Evolutionary conservation across 1,284 basidiomycete species (phyloP), one percentile per base, ranked within the genome.

Genomic region (Trametes hirsuta): DNA sequence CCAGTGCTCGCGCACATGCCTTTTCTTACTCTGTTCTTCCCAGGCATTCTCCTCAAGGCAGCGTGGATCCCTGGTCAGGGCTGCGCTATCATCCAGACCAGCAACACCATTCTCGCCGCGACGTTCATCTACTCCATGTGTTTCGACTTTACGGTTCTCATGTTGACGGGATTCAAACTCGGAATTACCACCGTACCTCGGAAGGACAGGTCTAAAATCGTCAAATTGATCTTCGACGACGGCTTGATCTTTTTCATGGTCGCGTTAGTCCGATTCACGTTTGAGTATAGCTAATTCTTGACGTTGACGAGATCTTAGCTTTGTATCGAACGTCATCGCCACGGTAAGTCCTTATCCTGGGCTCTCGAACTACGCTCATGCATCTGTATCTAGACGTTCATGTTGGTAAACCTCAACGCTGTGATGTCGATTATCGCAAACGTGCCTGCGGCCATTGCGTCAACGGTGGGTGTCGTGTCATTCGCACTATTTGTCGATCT

Each of bases 401-500:
- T 90, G 87, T 70, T 89, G 25, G 71, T 89, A 25, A 79, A 90
- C 71, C 73, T 91, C 46, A 91, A 91, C 68, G 78, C 88, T 1
- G 84, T 90, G 55, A 88, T 90, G 87, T 87, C 84, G 18, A 85
- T 90, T 70, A 87, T 90, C 58, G 85, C 83, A 34, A 90, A 90
- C 67, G 87, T 90, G 36, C 88, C 88, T 2, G 87, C 88, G 47
- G 87, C 87, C 10, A 82, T 88, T 57, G 81, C 83, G 5, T 85
- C 85, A 10, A 87, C 86, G 10, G 87, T 88, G 65, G 66, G 83
- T 62, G 14, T 40, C 49, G 10, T 11, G 47, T 34, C 49, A 30
- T 54, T 37, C 42, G 15, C 15, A 44, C 11, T 6, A 15, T 11
- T 44, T 36, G 6, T 3, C 15, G n/a, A 45, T 52, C 11, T 42